A percentile compares a stretch with the other conserved stretches of the same genome.
These are phyloP conservation scores for Vachellia pachyceras DNA, from an alignment of 306 rosid genomes.

Conservation along the genomic window DNA sequence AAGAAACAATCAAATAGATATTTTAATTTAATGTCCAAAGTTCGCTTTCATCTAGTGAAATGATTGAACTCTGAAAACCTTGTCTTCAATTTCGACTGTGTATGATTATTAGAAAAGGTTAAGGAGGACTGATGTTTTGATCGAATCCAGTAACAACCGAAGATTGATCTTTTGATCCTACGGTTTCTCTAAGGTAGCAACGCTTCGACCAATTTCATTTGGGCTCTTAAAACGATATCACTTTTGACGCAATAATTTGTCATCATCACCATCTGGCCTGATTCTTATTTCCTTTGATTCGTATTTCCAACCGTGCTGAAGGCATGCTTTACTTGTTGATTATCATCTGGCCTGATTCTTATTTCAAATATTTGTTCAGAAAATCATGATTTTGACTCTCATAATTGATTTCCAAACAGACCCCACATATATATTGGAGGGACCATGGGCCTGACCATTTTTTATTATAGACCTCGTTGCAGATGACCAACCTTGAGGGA, in stretches of 20 bases:
- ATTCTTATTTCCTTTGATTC: not conserved
- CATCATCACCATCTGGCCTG: not conserved
- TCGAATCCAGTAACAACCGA: no score
- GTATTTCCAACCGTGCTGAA: not conserved
- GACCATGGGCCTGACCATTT: not conserved
- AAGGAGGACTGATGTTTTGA: not conserved
- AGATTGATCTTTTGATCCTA: not conserved
- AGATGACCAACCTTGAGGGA: not conserved
- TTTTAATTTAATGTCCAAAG: not conserved
- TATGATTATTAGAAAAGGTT: not conserved
- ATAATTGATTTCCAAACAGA: no score
- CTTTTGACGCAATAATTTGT: no score
- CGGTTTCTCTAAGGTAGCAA: not conserved
- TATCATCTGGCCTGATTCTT: no score
- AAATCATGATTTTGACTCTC: no score
- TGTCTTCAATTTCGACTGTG: not conserved
- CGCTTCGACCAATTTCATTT: not conserved
- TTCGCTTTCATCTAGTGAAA: constrained; percentile 7
- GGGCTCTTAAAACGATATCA: no score
- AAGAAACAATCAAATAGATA: not conserved
- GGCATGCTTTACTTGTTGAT: not conserved
- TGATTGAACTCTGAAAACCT: not conserved
- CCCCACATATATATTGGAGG: not conserved
- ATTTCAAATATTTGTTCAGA: no score
- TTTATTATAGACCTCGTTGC: not conserved